Evolutionary conservation across 768 basidiomycete genomes (phyloP).

Genomic region (Kwoniella pini): DNA sequence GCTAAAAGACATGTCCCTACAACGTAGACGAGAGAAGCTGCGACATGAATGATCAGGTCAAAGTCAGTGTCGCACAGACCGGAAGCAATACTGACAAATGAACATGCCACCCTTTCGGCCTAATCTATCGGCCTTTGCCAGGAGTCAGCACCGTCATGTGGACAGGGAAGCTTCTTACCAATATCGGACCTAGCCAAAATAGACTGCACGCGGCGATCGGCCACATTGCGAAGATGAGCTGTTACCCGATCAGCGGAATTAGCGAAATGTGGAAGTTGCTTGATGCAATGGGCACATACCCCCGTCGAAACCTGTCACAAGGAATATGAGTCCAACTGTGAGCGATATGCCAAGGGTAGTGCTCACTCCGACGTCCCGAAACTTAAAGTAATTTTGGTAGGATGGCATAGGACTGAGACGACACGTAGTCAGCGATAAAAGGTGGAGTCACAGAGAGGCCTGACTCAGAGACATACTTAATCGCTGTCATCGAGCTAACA

Average conservation of each 20-base stretch:
- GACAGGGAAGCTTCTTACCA: constrained; percentile 15
- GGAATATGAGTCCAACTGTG: not conserved
- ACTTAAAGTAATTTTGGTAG: constrained; percentile 34
- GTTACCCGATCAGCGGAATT: not conserved
- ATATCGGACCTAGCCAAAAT: constrained; percentile 39
- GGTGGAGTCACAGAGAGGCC: no score
- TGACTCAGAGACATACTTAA: constrained; percentile 27
- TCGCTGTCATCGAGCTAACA: constrained; percentile 31
- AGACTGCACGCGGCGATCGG: constrained; percentile 38
- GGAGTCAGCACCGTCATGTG: not conserved
- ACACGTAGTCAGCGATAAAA: no score
- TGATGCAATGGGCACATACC: constrained; percentile 9
- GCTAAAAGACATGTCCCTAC: constrained; percentile 28
- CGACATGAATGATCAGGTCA: no score
- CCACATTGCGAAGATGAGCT: constrained; percentile 43
- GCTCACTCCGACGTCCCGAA: constrained; percentile 34
- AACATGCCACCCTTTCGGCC: constrained; percentile 34
- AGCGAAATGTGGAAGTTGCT: not conserved
- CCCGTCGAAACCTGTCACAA: constrained; percentile 31
- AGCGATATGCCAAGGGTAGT: not conserved
- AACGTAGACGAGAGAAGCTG: constrained; percentile 26
- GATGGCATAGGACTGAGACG: constrained; percentile 25
- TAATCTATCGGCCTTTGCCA: constrained; percentile 24
- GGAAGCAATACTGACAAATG: constrained; percentile 20
- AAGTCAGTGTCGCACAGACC: no score